These are phyloP conservation scores for Phialophora macrospora DNA, from an alignment of 2,329 filamentous ascomycete species.

Conservation along the genomic window DNA sequence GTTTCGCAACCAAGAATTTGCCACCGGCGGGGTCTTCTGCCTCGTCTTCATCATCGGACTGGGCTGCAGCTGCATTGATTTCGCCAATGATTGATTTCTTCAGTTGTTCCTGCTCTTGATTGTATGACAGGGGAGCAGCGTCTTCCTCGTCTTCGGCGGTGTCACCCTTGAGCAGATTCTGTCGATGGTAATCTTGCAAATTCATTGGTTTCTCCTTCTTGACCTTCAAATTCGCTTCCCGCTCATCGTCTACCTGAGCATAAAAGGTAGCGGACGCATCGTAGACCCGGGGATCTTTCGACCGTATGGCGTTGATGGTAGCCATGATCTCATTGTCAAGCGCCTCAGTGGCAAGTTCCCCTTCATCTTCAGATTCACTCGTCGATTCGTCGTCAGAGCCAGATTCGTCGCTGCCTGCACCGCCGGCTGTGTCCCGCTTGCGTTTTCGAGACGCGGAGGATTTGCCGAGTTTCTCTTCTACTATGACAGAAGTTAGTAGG, in stretches of 20 bases:
- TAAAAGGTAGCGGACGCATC: conserved; percentile 82
- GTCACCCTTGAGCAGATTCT: conserved; percentile 78
- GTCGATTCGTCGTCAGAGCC: conserved; percentile 70
- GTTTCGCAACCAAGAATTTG: conserved; percentile 76
- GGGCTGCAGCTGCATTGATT: conserved; percentile 69
- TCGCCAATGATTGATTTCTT: conserved; percentile 78
- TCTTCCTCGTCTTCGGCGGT: conserved; percentile 61
- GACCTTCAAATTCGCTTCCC: conserved; percentile 43
- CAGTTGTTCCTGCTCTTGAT: conserved; percentile 83
- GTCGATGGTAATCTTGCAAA: conserved; percentile 86
- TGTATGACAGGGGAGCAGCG: conserved; percentile 69
- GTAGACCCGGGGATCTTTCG: conserved; percentile 90
- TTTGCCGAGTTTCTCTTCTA: conserved; percentile 84
- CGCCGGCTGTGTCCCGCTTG: conserved; percentile 44
- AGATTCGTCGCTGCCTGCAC: conserved; percentile 57
- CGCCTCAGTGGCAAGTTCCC: conserved; percentile 80
- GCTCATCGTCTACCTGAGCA: conserved; percentile 63
- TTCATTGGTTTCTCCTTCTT: conserved; percentile 84
- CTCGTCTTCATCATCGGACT: conserved; percentile 47
- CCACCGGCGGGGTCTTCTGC: conserved; percentile 67
- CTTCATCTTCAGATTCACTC: conserved; percentile 73
- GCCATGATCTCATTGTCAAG: conserved; percentile 86
- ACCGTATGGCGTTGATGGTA: conserved; percentile 83
- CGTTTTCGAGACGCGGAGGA: conserved; percentile 44
- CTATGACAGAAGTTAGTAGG: conserved; percentile 52